A percentile compares a stretch with the other conserved stretches of the same genome.
Evolutionary conservation across 1,284 basidiomycete genomes (phyloP).

Genomic region (Cutaneotrichosporon spelunceum): DNA sequence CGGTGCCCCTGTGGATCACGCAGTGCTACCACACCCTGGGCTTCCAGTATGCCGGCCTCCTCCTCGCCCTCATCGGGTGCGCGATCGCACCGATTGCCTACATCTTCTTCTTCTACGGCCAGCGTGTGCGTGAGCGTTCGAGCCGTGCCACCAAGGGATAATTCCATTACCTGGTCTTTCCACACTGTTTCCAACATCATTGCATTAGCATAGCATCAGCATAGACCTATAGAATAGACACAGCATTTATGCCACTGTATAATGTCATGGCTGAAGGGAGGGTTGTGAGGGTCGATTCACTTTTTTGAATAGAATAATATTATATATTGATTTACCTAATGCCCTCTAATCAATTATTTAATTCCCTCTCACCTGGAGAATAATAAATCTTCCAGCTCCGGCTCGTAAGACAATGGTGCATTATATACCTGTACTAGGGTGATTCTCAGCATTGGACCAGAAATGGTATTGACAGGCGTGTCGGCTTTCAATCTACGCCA

Average conservation of each 20-base stretch:
- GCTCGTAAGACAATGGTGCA: too few relatives aligned
- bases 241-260: not conserved
- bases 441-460: too few relatives aligned
- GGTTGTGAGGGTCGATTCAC: too few relatives aligned
- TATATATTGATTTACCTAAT: too few relatives aligned
- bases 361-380: too few relatives aligned
- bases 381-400: too few relatives aligned
- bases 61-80: slow-evolving; percentile 38
- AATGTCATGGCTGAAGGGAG: not conserved
- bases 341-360: too few relatives aligned
- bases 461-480: too few relatives aligned
- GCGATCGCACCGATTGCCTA: slow-evolving; percentile 39
- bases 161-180: not conserved
- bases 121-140: slow-evolving; percentile 27
- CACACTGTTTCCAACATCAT: not conserved
- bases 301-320: too few relatives aligned
- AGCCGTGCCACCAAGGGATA: slow-evolving; percentile 27
- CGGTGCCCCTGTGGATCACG: slow-evolving; percentile 40
- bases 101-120: slow-evolving; percentile 46
- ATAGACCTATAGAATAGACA: slow-evolving; percentile 1
- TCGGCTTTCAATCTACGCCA: too few relatives aligned
- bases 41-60: slow-evolving; percentile 40
- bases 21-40: slow-evolving; percentile 30
- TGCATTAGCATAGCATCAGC: not conserved
- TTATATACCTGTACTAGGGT: too few relatives aligned